phyloP scores from a whole-genome alignment of 2,329 filamentous ascomycete species.

The Rutstroemia sp. region DNA sequence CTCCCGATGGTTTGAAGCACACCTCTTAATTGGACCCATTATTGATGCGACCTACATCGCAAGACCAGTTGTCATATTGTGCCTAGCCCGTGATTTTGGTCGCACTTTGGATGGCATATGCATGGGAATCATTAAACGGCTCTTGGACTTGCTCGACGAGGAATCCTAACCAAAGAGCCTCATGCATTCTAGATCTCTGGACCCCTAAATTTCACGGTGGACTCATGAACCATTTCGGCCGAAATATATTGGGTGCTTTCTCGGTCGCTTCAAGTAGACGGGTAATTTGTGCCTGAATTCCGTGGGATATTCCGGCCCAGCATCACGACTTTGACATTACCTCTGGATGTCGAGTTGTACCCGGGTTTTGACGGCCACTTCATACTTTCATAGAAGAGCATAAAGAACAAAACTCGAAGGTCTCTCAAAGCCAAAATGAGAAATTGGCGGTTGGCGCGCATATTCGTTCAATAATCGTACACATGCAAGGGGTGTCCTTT shows the following conservation, averaged over 20 bases:
- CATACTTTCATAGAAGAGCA: not conserved
- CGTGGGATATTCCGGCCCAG: not conserved
- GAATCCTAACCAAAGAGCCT: slow-evolving; percentile 6
- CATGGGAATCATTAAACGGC: slow-evolving; percentile 1
- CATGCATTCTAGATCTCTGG: slow-evolving; percentile 7
- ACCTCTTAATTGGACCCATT: slow-evolving; percentile 1
- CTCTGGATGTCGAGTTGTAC: too few relatives aligned
- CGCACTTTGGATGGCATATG: not conserved
- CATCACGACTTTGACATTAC: too few relatives aligned
- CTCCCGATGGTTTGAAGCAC: slow-evolving; percentile 1
- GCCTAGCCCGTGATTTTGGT: not conserved
- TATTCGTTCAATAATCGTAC: not conserved
- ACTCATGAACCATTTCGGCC: not conserved
- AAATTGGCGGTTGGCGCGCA: not conserved
- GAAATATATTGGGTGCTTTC: not conserved
- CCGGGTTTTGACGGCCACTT: not conserved
- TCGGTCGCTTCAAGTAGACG: not conserved
- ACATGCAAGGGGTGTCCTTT: too few relatives aligned
- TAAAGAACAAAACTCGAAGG: not conserved
- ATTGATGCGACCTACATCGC: not conserved
- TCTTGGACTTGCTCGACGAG: not conserved
- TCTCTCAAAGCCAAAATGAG: not conserved
- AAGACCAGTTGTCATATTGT: not conserved
- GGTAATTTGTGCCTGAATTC: too few relatives aligned
- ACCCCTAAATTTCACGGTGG: slow-evolving; percentile 3